Evolutionary conservation across 345 rosid genomes (phyloP).

Genomic region (Bruguiera parviflora): DNA sequence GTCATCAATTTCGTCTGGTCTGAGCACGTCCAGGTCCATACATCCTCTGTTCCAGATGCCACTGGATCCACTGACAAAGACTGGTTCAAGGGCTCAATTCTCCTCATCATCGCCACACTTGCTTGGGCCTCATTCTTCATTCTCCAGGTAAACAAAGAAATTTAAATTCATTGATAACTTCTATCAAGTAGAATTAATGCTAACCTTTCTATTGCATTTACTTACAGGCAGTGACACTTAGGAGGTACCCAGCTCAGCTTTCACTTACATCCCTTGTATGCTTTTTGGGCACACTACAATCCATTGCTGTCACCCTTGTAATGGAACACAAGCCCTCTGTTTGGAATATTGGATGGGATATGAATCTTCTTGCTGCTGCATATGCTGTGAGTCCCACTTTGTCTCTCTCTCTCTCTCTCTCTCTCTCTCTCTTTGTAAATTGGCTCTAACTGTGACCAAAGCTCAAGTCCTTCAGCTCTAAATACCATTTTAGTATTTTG

Average conservation of each 20-base stretch:
- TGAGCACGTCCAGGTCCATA: not conserved
- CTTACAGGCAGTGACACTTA: slow-evolving; percentile 21
- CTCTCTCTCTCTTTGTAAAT: too few species aligned
- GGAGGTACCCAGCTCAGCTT: slow-evolving; percentile 23
- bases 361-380: slow-evolving; percentile 31
- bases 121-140: slow-evolving; percentile 32
- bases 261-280: slow-evolving; percentile 26
- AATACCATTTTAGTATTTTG: not conserved
- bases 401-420: not conserved
- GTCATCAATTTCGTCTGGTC: slow-evolving; percentile 16
- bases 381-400: slow-evolving; percentile 18
- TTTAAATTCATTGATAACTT: not conserved
- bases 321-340: slow-evolving; percentile 28
- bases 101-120: slow-evolving; percentile 26
- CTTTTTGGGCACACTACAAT: slow-evolving; percentile 28
- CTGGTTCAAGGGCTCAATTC: slow-evolving; percentile 27
- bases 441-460: too few species aligned
- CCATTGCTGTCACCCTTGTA: slow-evolving; percentile 23
- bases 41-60: slow-evolving; percentile 10
- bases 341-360: slow-evolving; percentile 28
- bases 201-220: not conserved
- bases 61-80: slow-evolving; percentile 17
- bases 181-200: not conserved
- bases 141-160: slow-evolving; percentile 17
- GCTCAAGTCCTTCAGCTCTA: too few species aligned